Base-by-base conservation (phyloP, 371 early-diverging fungal species). In the Mucor saturninus region DNA sequence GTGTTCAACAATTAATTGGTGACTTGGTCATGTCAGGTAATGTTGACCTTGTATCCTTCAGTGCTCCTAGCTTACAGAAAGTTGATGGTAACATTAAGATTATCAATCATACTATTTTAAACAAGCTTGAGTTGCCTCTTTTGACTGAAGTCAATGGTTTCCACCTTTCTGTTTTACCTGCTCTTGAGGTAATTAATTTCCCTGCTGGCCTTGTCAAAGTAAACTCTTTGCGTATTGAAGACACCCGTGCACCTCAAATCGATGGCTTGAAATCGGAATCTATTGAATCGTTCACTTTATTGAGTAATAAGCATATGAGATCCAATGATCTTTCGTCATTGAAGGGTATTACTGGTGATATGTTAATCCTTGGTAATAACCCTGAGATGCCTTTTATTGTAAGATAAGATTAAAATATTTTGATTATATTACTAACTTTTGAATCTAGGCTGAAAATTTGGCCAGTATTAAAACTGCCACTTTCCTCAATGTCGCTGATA, bases 261-360 rank as follows among this genome's bases (percentile, higher is more conserved):
- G 72, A 68, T 50, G 85, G 85, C 38, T 69, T 84, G 40, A 62
- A 62, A 26, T 61, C 81, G 0, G 73, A 64, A 13, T 66, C 61
- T 2, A 61, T 75, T n/a, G 59, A 72, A 2, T 71, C 76, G 10
- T 64, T 87, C 9, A 77, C 71, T 0, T 50, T 85, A 14, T 74
- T 77, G 43, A 74, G 75, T 53, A 87, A 87, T 65, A 80, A 79
- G 30, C 75, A 77, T 53, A 71, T 86, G 68, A 79, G 68, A 39
- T 26, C 57, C 0, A 75, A 85, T 65, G 82, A 84, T 13, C 76
- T 86, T 35, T 72, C 72, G 0, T 50, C 58, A 1, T 70, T 81
- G 37, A 74, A 75, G 42, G 56, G 79, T 5, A 58, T 83, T 15
- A 74, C 68, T 3, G 79, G 80, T 13, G 71, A 61, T 0, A 37